These are phyloP conservation scores for Eremochloa ophiuroides DNA, from an alignment of 176 grass and related monocot genomes.

Conservation along the genomic window DNA sequence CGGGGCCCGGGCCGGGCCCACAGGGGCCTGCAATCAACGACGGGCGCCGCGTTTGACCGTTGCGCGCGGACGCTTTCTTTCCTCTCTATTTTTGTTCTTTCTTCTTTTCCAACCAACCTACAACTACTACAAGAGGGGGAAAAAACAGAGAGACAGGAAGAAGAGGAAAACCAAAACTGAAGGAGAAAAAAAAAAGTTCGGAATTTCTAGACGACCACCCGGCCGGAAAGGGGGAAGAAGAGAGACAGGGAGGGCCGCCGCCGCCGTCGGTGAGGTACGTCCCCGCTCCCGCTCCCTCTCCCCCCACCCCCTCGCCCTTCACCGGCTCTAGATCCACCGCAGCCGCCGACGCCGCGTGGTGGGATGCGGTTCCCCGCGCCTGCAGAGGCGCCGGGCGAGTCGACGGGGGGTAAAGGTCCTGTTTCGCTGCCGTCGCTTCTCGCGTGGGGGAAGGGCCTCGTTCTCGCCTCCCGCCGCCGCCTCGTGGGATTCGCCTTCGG, in stretches of 20 bases:
- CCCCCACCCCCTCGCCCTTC: too few relatives aligned
- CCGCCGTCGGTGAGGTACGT: slow-evolving; percentile 4
- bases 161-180: not conserved
- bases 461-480: not conserved
- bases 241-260: not conserved
- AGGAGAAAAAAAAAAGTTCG: not conserved
- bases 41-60: slow-evolving; percentile 15
- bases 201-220: not conserved
- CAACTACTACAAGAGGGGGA: not conserved
- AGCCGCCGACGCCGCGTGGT: not conserved
- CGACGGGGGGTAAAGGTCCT: too few relatives aligned
- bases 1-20: not conserved
- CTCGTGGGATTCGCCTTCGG: not conserved
- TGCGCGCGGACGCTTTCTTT: not conserved
- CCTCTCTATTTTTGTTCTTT: not conserved
- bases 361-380: not conserved
- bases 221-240: not conserved
- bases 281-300: too few relatives aligned
- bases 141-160: not conserved
- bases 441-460: not conserved
- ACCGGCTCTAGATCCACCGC: not conserved
- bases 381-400: not conserved
- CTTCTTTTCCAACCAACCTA: not conserved
- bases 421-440: not conserved
- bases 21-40: not conserved